These are phyloP conservation scores for Globisporangium barbulae DNA, from an alignment of 352 stramenopile species.

Conservation along the genomic window DNA sequence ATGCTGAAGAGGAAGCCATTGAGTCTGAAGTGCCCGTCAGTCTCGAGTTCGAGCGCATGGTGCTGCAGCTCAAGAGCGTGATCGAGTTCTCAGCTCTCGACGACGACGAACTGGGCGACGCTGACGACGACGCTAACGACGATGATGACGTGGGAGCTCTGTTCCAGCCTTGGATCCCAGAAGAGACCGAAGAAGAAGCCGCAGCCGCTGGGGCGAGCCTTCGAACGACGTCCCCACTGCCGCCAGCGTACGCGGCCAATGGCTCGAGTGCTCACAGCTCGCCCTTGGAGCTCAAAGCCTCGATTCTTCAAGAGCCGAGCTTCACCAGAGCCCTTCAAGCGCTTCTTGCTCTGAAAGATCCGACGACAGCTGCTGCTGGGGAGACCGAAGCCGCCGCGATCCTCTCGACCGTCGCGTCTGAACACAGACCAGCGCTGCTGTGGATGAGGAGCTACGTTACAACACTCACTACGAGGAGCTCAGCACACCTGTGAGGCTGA, in stretches of 20 bases:
- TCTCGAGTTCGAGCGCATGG: conserved; percentile 75
- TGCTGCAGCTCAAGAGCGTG: conserved; percentile 66
- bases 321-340: conserved; percentile 42
- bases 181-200: conserved; percentile 30
- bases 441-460: conserved; percentile 24
- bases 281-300: conserved; percentile 16
- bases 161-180: conserved; percentile 4
- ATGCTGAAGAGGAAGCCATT: conserved; percentile 19
- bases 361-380: conserved; percentile 3
- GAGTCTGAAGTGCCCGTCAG: conserved; percentile 24
- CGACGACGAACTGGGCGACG: conserved; percentile 16
- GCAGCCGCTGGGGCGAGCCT: conserved; percentile 17
- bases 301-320: conserved; percentile 32
- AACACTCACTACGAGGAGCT: neutral
- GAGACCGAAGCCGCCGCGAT: conserved; percentile 1
- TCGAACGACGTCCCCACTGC: conserved; percentile 15
- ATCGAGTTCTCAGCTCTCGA: conserved; percentile 30
- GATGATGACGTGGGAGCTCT: conserved; percentile 19
- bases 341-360: conserved; percentile 16
- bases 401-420: neutral
- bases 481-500: neutral
- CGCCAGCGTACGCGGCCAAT: conserved; percentile 26
- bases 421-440: conserved; percentile 12
- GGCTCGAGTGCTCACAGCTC: neutral
- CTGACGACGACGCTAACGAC: conserved; percentile 31